Percentiles rank a stretch among this genome's conserved stretches.
These are phyloP conservation scores for Metroxylon sagu DNA, from an alignment of 176 grass and related monocot genomes.

Conservation along the genomic window DNA sequence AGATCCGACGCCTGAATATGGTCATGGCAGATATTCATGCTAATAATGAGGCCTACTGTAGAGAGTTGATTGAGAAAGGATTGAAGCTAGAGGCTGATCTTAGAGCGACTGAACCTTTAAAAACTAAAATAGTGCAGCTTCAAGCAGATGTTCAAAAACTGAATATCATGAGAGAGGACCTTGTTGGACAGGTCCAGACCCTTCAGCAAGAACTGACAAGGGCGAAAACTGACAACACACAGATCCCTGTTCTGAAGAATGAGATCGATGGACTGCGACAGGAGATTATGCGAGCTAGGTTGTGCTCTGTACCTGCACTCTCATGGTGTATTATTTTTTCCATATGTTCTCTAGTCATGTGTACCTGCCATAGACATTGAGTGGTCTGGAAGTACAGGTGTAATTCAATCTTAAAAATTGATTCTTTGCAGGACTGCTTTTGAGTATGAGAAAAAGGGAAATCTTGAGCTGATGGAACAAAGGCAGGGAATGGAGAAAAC, in stretches of 20 bases:
- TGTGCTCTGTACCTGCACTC: not conserved
- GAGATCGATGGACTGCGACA: slow-evolving; percentile 7
- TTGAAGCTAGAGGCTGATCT: slow-evolving; percentile 5
- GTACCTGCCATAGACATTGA: too few relatives aligned
- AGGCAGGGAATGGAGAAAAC: slow-evolving; percentile 23
- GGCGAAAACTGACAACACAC: slow-evolving; percentile 10
- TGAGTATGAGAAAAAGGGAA: slow-evolving; percentile 24
- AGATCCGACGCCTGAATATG: slow-evolving; percentile 6
- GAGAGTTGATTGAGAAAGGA: slow-evolving; percentile 5
- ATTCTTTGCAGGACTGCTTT: slow-evolving; percentile 8
- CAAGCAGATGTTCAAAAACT: slow-evolving; percentile 18
- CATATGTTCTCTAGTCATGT: too few relatives aligned
- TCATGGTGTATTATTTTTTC: too few relatives aligned
- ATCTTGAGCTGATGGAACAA: slow-evolving; percentile 23
- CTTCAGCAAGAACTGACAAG: slow-evolving; percentile 14
- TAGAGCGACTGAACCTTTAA: slow-evolving; percentile 12
- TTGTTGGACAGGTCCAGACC: slow-evolving; percentile 6
- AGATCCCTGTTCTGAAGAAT: not conserved
- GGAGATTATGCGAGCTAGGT: slow-evolving; percentile 3
- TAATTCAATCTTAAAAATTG: too few relatives aligned
- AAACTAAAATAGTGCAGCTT: slow-evolving; percentile 2
- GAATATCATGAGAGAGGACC: slow-evolving; percentile 11
- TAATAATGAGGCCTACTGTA: slow-evolving; percentile 14
- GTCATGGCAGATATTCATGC: slow-evolving; percentile 7
- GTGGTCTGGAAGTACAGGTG: too few relatives aligned